Evolutionary conservation across 306 rosid species (phyloP).

Genomic region (Oxytropis ochrocephala): DNA sequence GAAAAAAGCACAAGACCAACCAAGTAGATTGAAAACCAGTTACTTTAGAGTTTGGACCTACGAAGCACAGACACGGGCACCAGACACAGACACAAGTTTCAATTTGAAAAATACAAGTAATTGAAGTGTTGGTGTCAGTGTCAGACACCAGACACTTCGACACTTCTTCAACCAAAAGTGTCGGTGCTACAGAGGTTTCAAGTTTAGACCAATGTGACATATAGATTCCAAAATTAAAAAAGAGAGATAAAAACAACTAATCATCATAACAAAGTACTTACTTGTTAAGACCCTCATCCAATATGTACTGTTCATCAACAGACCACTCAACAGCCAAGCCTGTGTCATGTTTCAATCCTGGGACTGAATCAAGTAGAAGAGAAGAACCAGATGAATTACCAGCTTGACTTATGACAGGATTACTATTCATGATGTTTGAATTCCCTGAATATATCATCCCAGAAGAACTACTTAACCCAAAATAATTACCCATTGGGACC

Average conservation of each 20-base stretch:
- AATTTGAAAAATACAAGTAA: no score
- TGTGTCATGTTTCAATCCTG: conserved; percentile 86
- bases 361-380: conserved; percentile 72
- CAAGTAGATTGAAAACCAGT: conserved; percentile 15
- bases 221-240: neutral
- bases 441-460: conserved; percentile 64
- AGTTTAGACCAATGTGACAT: neutral
- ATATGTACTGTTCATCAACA: conserved; percentile 73
- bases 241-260: neutral
- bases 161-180: no score
- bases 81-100: no score
- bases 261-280: conserved; percentile 39
- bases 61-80: no score
- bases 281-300: conserved; percentile 81
- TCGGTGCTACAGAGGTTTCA: no score
- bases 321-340: conserved; percentile 99
- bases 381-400: conserved; percentile 51
- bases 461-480: conserved; percentile 38
- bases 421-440: conserved; percentile 45
- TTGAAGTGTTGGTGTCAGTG: no score
- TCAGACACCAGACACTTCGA: no score
- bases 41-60: neutral
- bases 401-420: conserved; percentile 55
- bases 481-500: conserved; percentile 75
- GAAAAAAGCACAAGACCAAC: neutral